Percentiles rank a stretch among this genome's conserved stretches.
Conservation (phyloP, 495 filamentous ascomycete species). For the Astrothelium macrocarpum region DNA sequence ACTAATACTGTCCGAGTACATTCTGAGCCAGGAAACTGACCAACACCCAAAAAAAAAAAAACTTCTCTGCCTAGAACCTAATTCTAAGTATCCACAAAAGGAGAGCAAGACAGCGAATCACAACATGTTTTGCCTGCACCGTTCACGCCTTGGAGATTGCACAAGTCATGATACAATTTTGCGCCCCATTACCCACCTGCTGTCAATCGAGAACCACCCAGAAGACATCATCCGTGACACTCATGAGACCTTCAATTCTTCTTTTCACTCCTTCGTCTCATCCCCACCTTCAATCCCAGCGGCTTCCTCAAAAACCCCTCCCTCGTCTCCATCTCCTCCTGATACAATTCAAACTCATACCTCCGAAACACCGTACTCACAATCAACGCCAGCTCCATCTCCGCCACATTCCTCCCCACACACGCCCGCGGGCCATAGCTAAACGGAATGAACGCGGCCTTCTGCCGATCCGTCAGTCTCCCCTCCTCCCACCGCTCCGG, state of each 20-base stretch:
- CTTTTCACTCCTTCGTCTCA: slow-evolving; percentile 41
- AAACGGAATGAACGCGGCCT: slow-evolving; percentile 77
- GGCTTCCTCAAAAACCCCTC: slow-evolving; percentile 92
- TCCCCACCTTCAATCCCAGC: slow-evolving; percentile 59
- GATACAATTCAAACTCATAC: slow-evolving; percentile 65
- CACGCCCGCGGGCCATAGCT: slow-evolving; percentile 71
- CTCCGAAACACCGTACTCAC: slow-evolving; percentile 63
- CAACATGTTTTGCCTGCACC: no score
- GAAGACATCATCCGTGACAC: neutral
- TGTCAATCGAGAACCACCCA: neutral
- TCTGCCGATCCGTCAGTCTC: slow-evolving; percentile 52
- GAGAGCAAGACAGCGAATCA: no score
- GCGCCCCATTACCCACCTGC: no score
- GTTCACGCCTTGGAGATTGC: neutral
- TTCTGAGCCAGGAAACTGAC: no score
- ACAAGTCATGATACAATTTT: no score
- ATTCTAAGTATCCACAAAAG: no score
- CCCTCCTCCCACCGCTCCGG: slow-evolving; percentile 65
- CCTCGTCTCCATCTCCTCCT: slow-evolving; percentile 63
- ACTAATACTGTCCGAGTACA: no score
- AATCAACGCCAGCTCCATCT: slow-evolving; percentile 87
- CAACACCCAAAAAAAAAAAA: no score
- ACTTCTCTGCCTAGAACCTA: no score
- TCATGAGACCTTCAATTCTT: neutral
- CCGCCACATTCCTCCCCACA: slow-evolving; percentile 78